These are phyloP conservation scores for Leonotis leonurus DNA, from an alignment of 257 asterid genomes.

Conservation along the genomic window DNA sequence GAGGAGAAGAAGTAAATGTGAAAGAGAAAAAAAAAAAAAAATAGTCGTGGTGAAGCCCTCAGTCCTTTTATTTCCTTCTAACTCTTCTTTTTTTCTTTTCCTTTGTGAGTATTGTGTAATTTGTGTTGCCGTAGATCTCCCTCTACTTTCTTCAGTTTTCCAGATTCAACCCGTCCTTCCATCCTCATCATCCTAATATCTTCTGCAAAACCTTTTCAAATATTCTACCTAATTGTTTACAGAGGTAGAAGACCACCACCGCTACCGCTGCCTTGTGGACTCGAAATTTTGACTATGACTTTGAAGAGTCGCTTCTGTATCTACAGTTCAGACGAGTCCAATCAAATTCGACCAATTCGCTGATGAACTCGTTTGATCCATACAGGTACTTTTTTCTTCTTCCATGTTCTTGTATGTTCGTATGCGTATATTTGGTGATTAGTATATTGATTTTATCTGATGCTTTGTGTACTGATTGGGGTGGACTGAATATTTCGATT, in stretches of 20 bases:
- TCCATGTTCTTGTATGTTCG: background rate
- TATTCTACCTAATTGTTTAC: background rate
- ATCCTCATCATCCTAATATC: too few species aligned
- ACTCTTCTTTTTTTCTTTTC: background rate
- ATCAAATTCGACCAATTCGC: background rate
- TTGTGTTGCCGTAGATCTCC: constrained; percentile 22
- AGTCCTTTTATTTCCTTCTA: constrained; percentile 10
- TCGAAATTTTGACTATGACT: constrained; percentile 11
- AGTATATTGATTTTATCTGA: background rate
- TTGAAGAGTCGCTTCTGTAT: background rate
- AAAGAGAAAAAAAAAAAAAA: constrained; percentile 10
- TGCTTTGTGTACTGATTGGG: background rate
- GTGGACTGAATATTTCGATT: constrained; percentile 2
- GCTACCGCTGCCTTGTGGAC: background rate
- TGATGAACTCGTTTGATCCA: constrained; percentile 21
- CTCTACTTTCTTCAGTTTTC: constrained; percentile 7
- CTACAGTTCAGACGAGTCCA: background rate
- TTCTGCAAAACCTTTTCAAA: background rate
- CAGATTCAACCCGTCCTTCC: constrained; percentile 16
- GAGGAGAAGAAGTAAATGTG: constrained; percentile 10
- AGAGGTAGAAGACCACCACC: background rate
- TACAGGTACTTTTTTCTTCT: constrained; percentile 15
- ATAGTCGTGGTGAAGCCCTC: background rate
- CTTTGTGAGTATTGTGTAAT: background rate
- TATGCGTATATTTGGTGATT: background rate